Percentiles rank a stretch among this genome's conserved stretches.
phyloP scores from a whole-genome alignment of 78 protist genomes.

The Isochrysis galbana region DNA sequence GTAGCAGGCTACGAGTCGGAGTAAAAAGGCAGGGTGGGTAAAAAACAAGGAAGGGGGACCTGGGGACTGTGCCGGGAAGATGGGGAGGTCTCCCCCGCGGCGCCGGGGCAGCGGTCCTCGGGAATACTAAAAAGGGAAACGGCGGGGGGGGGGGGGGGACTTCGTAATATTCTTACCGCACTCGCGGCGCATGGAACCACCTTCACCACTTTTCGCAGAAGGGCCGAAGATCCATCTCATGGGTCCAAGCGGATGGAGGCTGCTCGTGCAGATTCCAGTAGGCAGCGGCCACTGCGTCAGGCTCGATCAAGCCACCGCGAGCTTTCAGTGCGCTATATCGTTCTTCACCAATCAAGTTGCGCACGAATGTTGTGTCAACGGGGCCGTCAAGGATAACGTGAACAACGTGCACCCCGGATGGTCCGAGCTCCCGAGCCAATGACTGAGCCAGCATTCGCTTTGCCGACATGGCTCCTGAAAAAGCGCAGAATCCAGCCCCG shows the following conservation, averaged over 20 bases:
- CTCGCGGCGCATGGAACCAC: too few relatives aligned
- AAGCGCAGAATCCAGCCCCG: neutral
- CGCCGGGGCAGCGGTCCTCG: too few relatives aligned
- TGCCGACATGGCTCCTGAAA: neutral
- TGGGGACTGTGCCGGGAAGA: too few relatives aligned
- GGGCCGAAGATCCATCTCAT: neutral
- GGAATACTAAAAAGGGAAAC: too few relatives aligned
- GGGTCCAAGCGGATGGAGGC: neutral
- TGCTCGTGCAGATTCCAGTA: neutral
- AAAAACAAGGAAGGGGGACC: too few relatives aligned
- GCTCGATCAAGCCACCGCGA: neutral
- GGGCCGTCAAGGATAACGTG: constrained; percentile 14
- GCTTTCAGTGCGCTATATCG: too few relatives aligned
- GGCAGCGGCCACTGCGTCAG: neutral
- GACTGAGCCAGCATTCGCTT: constrained; percentile 5
- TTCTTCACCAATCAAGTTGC: neutral
- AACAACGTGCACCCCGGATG: neutral
- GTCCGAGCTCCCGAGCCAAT: neutral
- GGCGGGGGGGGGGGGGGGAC: too few relatives aligned
- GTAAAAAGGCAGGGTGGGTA: too few relatives aligned
- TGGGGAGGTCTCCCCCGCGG: too few relatives aligned
- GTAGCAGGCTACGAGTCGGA: too few relatives aligned
- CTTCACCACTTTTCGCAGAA: neutral
- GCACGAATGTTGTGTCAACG: neutral
- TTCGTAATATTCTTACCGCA: too few relatives aligned